Base-by-base conservation (phyloP, 2,329 filamentous ascomycete species). In the Phialemoniopsis sp. region DNA sequence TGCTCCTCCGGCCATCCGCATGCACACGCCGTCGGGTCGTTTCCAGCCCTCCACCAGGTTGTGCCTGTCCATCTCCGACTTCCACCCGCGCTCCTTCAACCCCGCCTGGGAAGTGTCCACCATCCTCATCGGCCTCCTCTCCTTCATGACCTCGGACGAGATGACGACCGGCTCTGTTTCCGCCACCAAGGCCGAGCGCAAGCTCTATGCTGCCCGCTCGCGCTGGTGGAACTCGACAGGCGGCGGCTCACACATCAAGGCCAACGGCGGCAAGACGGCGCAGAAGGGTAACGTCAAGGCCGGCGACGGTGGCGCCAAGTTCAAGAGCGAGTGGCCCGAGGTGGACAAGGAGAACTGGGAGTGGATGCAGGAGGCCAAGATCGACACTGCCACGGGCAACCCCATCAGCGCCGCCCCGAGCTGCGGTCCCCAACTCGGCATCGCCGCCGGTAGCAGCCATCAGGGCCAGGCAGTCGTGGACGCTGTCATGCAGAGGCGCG, bases 61-160 rank as follows among this genome's bases (percentile, higher is more conserved):
- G 16, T 98, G 93, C 57, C 83, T 98, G 35, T 94, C 87, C 57
- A 98, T 98, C 55, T 91, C 85, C 53, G 93, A 98, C 60, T 98
- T 97, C 66, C 93, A 98, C 59, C 93, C 93, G 4, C 95, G 95
- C 63, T 91, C 86, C 19, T 98, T 97, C 72, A 98, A 98, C 60
- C 93, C 93, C 3, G 90, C 93, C 1, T 98, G 93, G 93, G 91
- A 95, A 57, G 93, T 98, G 8, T 91, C 86, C 39, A 98, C 93
- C 1, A 98, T 98, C 48, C 71, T 98, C 13, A 94, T 95, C 40
- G 93, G 93, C 9, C 77, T 98, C 19, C 72, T 97, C 46, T 94
- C 87, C 30, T 98, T 98, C 66, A 98, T 98, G 93, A 97, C 91
- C 3, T 89, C 87, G 49, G 91, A 98, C 58, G 93, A 98, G 68